Evolutionary conservation across 495 filamentous ascomycete species (phyloP).

Genomic region (Penicillium salamii): DNA sequence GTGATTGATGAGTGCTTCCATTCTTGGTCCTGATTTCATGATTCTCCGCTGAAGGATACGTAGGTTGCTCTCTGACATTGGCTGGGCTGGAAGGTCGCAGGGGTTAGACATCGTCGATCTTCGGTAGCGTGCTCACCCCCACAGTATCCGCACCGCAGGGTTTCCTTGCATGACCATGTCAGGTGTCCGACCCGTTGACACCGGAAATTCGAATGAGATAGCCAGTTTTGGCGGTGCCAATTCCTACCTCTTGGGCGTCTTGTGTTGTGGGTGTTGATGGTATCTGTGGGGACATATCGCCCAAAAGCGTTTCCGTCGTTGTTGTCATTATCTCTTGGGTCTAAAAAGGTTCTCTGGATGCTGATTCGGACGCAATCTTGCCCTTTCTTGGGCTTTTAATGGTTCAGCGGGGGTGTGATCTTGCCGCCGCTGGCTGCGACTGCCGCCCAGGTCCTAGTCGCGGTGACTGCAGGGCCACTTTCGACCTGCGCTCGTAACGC

Average conservation of each 20-base stretch:
- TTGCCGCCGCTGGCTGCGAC: too few relatives aligned
- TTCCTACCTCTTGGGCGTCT: slow-evolving; percentile 9
- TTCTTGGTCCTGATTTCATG: slow-evolving; percentile 22
- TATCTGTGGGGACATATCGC: slow-evolving; percentile 18
- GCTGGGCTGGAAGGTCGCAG: too few relatives aligned
- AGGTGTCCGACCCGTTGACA: too few relatives aligned
- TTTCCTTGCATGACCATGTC: too few relatives aligned
- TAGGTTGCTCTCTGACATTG: too few relatives aligned
- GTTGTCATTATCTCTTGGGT: slow-evolving; percentile 17
- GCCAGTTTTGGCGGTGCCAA: background rate
- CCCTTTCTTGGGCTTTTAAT: too few relatives aligned
- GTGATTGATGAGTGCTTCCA: slow-evolving; percentile 32
- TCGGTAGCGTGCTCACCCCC: too few relatives aligned
- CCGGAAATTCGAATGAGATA: too few relatives aligned
- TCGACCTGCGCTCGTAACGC: slow-evolving; percentile 10
- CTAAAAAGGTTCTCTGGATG: slow-evolving; percentile 16
- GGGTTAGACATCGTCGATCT: too few relatives aligned
- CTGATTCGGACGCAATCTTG: background rate
- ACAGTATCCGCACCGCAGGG: too few relatives aligned
- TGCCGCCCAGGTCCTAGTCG: slow-evolving; percentile 5
- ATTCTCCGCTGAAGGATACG: slow-evolving; percentile 29
- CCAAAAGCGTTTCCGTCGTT: slow-evolving; percentile 15
- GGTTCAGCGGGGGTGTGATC: too few relatives aligned
- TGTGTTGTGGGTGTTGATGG: slow-evolving; percentile 17
- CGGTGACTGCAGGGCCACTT: background rate